Evolutionary conservation across 129 eudicot genomes (phyloP), one percentile per base, ranked within the genome.

Genomic region (Apium graveolens): DNA sequence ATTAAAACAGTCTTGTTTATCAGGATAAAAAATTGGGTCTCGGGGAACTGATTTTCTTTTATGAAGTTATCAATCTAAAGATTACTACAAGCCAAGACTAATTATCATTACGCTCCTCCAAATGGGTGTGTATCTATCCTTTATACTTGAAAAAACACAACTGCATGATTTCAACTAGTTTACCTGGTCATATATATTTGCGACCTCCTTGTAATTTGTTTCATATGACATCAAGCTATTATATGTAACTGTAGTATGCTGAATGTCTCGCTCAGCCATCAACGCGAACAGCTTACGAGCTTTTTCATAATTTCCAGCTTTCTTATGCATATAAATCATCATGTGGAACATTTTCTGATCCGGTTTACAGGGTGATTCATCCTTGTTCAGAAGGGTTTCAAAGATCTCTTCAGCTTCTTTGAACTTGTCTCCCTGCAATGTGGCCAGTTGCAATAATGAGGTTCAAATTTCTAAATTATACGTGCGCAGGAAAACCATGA

Each of bases 311-410:
- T 51, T 85, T 73, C 97, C 92, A 46, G 98, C 92, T 80, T 91
- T 95, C 79, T 87, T 90, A 76, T 91, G 81, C 98, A 95, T 95
- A 80, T 88, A 95, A 34, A 95, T 95, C 98, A 95, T 95, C 98
- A 95, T 95, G 81, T 95, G 98, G 85, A 95, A 91, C 98, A 95
- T 95, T 76, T 88, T 89, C 79, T 92, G 97, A 77, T 95, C 97
- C 6, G 97, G 97, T 63, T 82, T 87, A 43, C 89, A 80, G 70
- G 94, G 81, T 46, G 97, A 87, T 41, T 17, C 81, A 76, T 91
- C 86, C 66, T 86, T 78, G 10, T 82, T 85, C 41, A 91, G 79
- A 82, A 95, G 88, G 75, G 90, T 70, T 82, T 91, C 94, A 85
- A 95, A 95, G 35, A 88, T 45, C 48, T 84, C 97, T 88, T 95